Evolutionary conservation across 2,329 filamentous ascomycete genomes (phyloP), one percentile per base, ranked within the genome.

Genomic region (Scedosporium aurantiacum): DNA sequence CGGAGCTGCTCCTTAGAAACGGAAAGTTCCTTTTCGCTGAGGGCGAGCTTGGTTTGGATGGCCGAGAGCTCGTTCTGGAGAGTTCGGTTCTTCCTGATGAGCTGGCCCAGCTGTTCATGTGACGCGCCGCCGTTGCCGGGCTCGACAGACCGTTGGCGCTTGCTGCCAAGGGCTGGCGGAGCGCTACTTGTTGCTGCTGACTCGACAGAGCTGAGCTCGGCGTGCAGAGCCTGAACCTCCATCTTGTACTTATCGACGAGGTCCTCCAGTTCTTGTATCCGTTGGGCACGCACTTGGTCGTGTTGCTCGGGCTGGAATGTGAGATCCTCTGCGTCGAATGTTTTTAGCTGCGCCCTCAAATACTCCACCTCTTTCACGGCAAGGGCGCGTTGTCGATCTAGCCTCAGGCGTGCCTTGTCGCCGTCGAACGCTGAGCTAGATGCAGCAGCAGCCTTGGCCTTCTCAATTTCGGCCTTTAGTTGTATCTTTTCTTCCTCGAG

Each of bases 301-400:
- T 89, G 87, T 52, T 83, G 85, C 40, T 91, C 89, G 0, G 90
- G 85, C 61, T 93, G 86, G 75, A 97, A 89, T 0, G 92, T 92
- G 60, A 85, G 84, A 68, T 97, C 92, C 72, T 99, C 94, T 0
- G 85, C 83, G 68, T 97, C 90, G 63, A 95, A 88, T 0, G 89
- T 88, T 74, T 92, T 92, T 61, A 97, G 81, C 72, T 99, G 94
- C 0, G 91, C 93, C 23, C 94, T 89, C 5, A 99, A 81, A 70
- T 96, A 96, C 66, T 97, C 92, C 0, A 94, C 90, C 71, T 99
- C 95, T 70, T 97, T 97, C 25, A 91, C 81, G 0, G 92, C 91
- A 6, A 99, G 81, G 0, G 82, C 84, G 62, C 90, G 89, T 70
- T 97, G 93, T 63, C 94, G 82, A 68, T 99, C 93, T 0, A 97